Evolutionary conservation across 768 basidiomycete species (phyloP), one percentile per base, ranked within the genome.

Genomic region (Mycena capillaripes): DNA sequence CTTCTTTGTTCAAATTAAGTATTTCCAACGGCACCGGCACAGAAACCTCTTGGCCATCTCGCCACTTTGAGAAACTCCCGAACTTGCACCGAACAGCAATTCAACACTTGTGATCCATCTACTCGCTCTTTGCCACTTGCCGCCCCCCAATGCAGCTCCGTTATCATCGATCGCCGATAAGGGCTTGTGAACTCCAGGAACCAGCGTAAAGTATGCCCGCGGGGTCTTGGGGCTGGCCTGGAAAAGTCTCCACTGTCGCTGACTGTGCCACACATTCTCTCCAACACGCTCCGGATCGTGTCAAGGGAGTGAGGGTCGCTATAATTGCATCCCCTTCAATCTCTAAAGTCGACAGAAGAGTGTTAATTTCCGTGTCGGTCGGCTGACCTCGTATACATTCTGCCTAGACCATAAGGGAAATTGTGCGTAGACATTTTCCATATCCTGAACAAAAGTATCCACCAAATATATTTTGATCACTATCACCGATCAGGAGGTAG

Each of bases 1-100:
- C 58, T 60, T 42, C 25, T 60, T 60, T 42, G 58, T 60, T 60
- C 58, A 60, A 60, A 60, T 60, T 60, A 60, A 42, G 23, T 36
- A 57, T 57, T 36, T 30, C 8, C 55, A 57, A 57, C 32, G 55
- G 55, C 58, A 60, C 38, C 21, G 38, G n/a, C 57, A 58, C 57
- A 58, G 27, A 60, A 60, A 42, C 40, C 40, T 60, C 58, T 60
- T 60, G 58, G 58, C 58, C 40, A 42, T 60, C 58, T 60, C 58
- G 25, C 19, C 58, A 60, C 58, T 42, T 58, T 36, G 57, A 56
- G 19, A 56, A 56, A 34, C 30, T 56, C 55, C 55, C 55, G 55
- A 56, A 56, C 55, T 56, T 34, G 55, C 30, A 34, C 55, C 55
- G 55, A 56, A 56, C 55, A 56, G 55, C 55, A 34, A 56, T 34